Percentiles rank a stretch among this genome's conserved stretches.
phyloP scores from a whole-genome alignment of 331 rosid genomes.

The Prunus yedoensis region DNA sequence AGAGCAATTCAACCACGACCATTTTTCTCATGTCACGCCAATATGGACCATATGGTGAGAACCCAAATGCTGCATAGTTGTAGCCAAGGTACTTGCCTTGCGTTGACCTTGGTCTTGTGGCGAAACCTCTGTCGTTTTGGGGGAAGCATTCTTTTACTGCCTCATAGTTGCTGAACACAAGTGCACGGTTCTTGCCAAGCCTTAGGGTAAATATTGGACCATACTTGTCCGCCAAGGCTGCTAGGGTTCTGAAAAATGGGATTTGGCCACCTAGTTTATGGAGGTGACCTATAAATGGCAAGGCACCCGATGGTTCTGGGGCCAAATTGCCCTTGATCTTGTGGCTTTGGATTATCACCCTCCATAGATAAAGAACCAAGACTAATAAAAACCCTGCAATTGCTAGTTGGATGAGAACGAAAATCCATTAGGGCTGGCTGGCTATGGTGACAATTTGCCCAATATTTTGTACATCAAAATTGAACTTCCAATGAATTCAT shows the following conservation, averaged over 20 bases:
- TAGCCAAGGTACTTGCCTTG: slow-evolving; percentile 47
- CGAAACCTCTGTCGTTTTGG: slow-evolving; percentile 42
- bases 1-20: slow-evolving; percentile 42
- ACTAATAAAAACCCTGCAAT: slow-evolving; percentile 8
- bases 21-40: slow-evolving; percentile 51
- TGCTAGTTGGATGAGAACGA: slow-evolving; percentile 17
- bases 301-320: slow-evolving; percentile 43
- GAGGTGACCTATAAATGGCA: slow-evolving; percentile 60
- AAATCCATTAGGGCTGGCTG: slow-evolving; percentile 24
- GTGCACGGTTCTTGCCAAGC: slow-evolving; percentile 39
- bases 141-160: slow-evolving; percentile 59
- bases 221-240: slow-evolving; percentile 43
- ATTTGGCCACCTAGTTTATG: slow-evolving; percentile 25
- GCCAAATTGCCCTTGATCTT: slow-evolving; percentile 19
- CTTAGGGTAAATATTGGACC: slow-evolving; percentile 53
- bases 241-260: slow-evolving; percentile 40
- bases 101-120: slow-evolving; percentile 40
- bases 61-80: slow-evolving; percentile 49
- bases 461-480: not conserved
- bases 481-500: not conserved
- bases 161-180: slow-evolving; percentile 47
- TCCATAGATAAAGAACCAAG: slow-evolving; percentile 31
- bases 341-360: not conserved
- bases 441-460: not conserved
- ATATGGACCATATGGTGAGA: slow-evolving; percentile 39